Evolutionary conservation across 2,329 filamentous ascomycete genomes (phyloP).

Genomic region (Biscogniauxia mediterranea): DNA sequence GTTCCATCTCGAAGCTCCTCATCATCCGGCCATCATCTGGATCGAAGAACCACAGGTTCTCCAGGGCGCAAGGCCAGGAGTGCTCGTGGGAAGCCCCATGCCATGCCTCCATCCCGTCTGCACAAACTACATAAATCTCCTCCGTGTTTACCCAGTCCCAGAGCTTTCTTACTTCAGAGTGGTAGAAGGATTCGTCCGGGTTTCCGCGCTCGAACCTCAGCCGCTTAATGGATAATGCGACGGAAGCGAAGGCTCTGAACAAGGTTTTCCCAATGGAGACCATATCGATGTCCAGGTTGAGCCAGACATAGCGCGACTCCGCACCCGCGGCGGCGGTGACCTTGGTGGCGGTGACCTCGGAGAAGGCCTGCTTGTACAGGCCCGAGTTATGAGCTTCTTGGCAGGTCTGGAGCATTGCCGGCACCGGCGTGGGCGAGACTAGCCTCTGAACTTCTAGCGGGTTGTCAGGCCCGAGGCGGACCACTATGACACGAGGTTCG

Average conservation of each 20-base stretch:
- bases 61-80: slow-evolving; percentile 10
- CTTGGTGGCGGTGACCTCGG: slow-evolving; percentile 13
- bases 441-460: slow-evolving; percentile 1
- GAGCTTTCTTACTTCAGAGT: slow-evolving; percentile 4
- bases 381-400: slow-evolving; percentile 16
- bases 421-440: slow-evolving; percentile 13
- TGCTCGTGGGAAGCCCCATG: slow-evolving; percentile 11
- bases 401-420: slow-evolving; percentile 17
- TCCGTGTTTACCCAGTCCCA: slow-evolving; percentile 7
- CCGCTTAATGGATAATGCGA: slow-evolving; percentile 11
- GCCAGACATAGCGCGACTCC: slow-evolving; percentile 16
- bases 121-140: slow-evolving; percentile 13
- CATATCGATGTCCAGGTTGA: slow-evolving; percentile 21
- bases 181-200: slow-evolving; percentile 11
- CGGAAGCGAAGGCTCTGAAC: slow-evolving; percentile 3
- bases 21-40: slow-evolving; percentile 10
- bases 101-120: slow-evolving; percentile 10
- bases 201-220: slow-evolving; percentile 14
- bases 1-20: slow-evolving; percentile 10
- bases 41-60: slow-evolving; percentile 14
- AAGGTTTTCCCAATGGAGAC: slow-evolving; percentile 13
- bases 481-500: slow-evolving; percentile 14
- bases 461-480: slow-evolving; percentile 10
- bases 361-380: slow-evolving; percentile 13
- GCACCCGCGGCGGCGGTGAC: neutral